Percentiles rank a stretch among this genome's conserved stretches.
phyloP scores from a whole-genome alignment of 108 stramenopile species.

The Pelagomonas calceolata region DNA sequence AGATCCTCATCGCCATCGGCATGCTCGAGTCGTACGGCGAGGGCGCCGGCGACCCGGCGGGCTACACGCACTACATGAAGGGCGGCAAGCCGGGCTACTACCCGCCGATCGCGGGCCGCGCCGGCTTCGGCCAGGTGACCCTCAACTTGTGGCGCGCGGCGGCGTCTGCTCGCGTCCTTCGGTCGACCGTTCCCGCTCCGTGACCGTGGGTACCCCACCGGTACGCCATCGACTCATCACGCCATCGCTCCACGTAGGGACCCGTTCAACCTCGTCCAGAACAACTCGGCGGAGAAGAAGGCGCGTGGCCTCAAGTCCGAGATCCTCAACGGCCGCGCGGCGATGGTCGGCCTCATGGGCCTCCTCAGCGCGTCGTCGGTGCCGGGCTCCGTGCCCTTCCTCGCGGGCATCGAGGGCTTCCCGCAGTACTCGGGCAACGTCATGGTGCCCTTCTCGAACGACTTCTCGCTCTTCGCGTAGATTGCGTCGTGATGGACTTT shows the following conservation, averaged over 20 bases:
- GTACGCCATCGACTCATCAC: too few species aligned
- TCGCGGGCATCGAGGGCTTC: constrained; percentile 41
- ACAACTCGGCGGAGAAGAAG: constrained; percentile 46
- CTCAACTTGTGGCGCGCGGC: too few species aligned
- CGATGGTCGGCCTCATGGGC: constrained; percentile 55
- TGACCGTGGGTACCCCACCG: too few species aligned
- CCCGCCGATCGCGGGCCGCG: constrained; percentile 43
- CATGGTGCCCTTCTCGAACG: constrained; percentile 55
- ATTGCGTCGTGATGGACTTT: too few species aligned
- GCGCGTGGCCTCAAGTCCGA: constrained; percentile 40
- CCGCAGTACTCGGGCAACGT: constrained; percentile 45
- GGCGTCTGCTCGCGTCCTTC: too few species aligned
- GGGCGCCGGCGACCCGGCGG: constrained; percentile 33
- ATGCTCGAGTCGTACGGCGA: too few species aligned
- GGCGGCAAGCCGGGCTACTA: constrained; percentile 52
- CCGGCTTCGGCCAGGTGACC: neutral
- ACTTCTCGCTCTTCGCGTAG: constrained; percentile 52
- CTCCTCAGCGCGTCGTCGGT: constrained; percentile 45
- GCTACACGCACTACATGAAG: constrained; percentile 54
- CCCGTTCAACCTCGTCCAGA: constrained; percentile 54
- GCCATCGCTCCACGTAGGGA: too few species aligned
- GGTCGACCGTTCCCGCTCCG: too few species aligned
- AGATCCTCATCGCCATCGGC: constrained; percentile 45
- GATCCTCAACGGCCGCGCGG: constrained; percentile 51
- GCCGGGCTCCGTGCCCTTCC: constrained; percentile 47